Conservation (phyloP, 371 early-diverging fungal species). For the Mortierella sp. region DNA sequence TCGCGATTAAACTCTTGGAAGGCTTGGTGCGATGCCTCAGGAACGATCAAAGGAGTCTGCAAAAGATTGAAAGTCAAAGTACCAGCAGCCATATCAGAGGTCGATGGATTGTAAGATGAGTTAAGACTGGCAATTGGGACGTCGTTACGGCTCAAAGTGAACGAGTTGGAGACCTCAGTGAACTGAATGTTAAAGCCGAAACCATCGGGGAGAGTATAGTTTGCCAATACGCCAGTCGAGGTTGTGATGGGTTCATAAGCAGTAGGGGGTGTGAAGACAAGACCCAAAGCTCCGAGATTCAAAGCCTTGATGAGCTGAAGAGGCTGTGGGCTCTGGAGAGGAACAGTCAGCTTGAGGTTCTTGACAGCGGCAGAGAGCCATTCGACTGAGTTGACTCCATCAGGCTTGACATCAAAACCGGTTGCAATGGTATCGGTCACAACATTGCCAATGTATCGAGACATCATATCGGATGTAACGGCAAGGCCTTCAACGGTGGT, state of each 20-base stretch:
- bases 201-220: slow-evolving; percentile 70
- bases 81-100: slow-evolving; percentile 62
- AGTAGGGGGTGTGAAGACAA: slow-evolving; percentile 60
- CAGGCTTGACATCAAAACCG: too few relatives aligned
- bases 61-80: slow-evolving; percentile 63
- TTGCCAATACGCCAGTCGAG: slow-evolving; percentile 62
- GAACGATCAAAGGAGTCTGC: slow-evolving; percentile 56
- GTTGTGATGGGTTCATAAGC: slow-evolving; percentile 65
- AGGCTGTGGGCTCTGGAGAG: slow-evolving; percentile 58
- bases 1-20: slow-evolving; percentile 64
- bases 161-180: slow-evolving; percentile 65
- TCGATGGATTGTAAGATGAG: slow-evolving; percentile 60
- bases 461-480: slow-evolving; percentile 64
- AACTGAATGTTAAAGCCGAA: slow-evolving; percentile 64
- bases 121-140: slow-evolving; percentile 61
- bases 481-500: slow-evolving; percentile 58
- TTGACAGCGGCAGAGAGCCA: slow-evolving; percentile 69
- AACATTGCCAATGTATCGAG: slow-evolving; percentile 66
- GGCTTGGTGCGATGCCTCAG: slow-evolving; percentile 49
- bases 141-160: slow-evolving; percentile 61
- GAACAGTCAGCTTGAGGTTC: slow-evolving; percentile 64
- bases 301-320: slow-evolving; percentile 67
- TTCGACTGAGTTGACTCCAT: too few relatives aligned
- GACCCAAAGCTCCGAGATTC: slow-evolving; percentile 66
- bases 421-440: too few relatives aligned